These are phyloP conservation scores for Lipomyces anomalus DNA, from an alignment of 805 yeast species.

Conservation along the genomic window DNA sequence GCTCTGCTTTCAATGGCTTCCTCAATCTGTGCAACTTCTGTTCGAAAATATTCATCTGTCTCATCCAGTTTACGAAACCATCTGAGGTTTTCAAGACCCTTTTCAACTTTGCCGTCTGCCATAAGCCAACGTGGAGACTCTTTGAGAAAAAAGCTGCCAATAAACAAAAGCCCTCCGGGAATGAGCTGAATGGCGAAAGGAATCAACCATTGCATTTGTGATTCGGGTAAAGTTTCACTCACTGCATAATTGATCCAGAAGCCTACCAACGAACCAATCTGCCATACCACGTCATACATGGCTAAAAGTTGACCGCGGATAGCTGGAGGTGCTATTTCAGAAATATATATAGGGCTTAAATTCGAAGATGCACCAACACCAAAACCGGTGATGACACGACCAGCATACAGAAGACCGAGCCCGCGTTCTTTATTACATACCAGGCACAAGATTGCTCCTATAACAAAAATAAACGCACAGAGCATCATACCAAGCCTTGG, in stretches of 20 bases:
- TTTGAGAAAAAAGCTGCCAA: slow-evolving; percentile 45
- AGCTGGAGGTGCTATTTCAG: slow-evolving; percentile 73
- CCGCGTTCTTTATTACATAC: slow-evolving; percentile 6
- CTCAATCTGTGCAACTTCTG: slow-evolving; percentile 35
- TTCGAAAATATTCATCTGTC: slow-evolving; percentile 40
- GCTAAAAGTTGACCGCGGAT: slow-evolving; percentile 74
- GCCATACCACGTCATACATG: slow-evolving; percentile 48
- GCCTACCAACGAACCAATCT: slow-evolving; percentile 44
- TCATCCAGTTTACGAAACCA: slow-evolving; percentile 38
- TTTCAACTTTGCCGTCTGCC: slow-evolving; percentile 48
- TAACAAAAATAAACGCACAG: slow-evolving; percentile 3
- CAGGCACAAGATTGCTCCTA: slow-evolving; percentile 29
- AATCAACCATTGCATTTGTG: slow-evolving; percentile 33
- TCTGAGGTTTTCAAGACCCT: slow-evolving; percentile 45
- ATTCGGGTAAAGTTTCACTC: slow-evolving; percentile 31
- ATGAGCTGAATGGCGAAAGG: slow-evolving; percentile 22
- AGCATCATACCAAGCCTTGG: slow-evolving; percentile 8
- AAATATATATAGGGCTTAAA: slow-evolving; percentile 49
- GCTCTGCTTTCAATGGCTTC: slow-evolving; percentile 9
- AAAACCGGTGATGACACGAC: neutral
- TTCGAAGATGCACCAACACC: neutral
- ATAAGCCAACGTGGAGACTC: slow-evolving; percentile 68
- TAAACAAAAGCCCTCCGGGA: slow-evolving; percentile 38
- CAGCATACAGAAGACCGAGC: slow-evolving; percentile 2
- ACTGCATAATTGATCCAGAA: slow-evolving; percentile 49